These are phyloP conservation scores for Nowakowskiella sp. DNA, from an alignment of 192 early-diverging fungal genomes.

Conservation along the genomic window DNA sequence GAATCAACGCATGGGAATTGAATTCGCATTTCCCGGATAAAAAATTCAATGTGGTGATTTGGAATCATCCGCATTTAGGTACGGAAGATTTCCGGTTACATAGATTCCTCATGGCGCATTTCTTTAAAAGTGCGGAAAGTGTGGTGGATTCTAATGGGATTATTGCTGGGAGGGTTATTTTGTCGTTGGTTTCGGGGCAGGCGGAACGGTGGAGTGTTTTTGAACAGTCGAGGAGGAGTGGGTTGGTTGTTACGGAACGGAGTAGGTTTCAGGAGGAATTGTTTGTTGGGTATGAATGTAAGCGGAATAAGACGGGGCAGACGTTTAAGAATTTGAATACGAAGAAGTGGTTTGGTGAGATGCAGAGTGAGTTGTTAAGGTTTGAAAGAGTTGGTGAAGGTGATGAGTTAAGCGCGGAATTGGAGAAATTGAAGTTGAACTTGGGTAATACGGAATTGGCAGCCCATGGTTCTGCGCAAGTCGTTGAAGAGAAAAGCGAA, in stretches of 20 bases:
- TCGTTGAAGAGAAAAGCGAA: too few relatives aligned
- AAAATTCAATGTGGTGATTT: constrained; percentile 30
- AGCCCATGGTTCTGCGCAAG: too few relatives aligned
- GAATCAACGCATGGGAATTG: constrained; percentile 51
- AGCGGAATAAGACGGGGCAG: constrained; percentile 46
- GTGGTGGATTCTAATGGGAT: constrained; percentile 14
- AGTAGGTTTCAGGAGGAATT: constrained; percentile 30
- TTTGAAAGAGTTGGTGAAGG: constrained; percentile 17
- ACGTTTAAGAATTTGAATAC: constrained; percentile 47
- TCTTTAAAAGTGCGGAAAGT: constrained; percentile 29
- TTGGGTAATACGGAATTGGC: too few relatives aligned
- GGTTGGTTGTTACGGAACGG: constrained; percentile 20
- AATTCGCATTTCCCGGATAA: background rate
- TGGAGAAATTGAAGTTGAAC: too few relatives aligned
- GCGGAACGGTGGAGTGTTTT: constrained; percentile 45
- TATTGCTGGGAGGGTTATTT: constrained; percentile 19
- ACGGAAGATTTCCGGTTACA: constrained; percentile 53
- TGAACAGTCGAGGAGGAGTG: constrained; percentile 24
- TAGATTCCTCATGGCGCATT: constrained; percentile 50
- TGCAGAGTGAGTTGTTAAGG: constrained; percentile 35
- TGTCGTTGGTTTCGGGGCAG: constrained; percentile 44
- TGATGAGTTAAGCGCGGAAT: background rate
- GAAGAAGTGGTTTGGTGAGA: constrained; percentile 28
- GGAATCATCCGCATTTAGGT: constrained; percentile 55
- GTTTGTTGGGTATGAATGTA: constrained; percentile 43